Percentiles rank a stretch among this genome's conserved stretches.
Conservation (phyloP, 2,329 filamentous ascomycete genomes). For the Monosporascus ibericus region DNA sequence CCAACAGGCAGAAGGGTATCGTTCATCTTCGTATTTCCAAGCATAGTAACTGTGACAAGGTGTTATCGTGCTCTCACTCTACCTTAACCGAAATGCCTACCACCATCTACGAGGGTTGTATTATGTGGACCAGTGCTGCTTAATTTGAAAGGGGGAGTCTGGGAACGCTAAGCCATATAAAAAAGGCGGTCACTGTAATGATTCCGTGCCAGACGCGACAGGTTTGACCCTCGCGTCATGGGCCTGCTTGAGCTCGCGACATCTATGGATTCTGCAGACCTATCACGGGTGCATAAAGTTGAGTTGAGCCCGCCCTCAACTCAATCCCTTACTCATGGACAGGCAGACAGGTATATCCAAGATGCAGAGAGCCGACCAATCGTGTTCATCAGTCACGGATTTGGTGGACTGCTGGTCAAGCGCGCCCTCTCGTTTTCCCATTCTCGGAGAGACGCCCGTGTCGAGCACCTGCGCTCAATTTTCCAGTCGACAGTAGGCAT, state of each 20-base stretch:
- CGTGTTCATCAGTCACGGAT: constrained; percentile 6
- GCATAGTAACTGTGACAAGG: too few relatives aligned
- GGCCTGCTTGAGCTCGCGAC: background rate
- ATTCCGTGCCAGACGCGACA: too few relatives aligned
- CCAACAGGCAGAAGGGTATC: too few relatives aligned
- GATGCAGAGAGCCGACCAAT: constrained; percentile 1
- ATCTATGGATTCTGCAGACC: background rate
- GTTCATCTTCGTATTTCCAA: too few relatives aligned
- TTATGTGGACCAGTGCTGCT: too few relatives aligned
- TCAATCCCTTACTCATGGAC: too few relatives aligned
- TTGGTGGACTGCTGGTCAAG: constrained; percentile 7
- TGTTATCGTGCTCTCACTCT: too few relatives aligned
- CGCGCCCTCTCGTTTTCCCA: constrained; percentile 5
- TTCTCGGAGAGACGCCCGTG: constrained; percentile 2
- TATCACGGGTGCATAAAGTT: background rate
- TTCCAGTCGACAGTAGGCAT: constrained; percentile 5
- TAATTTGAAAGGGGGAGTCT: too few relatives aligned
- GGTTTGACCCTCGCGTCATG: background rate
- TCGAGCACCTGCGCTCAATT: constrained; percentile 6
- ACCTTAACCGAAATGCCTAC: too few relatives aligned
- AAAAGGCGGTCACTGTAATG: too few relatives aligned
- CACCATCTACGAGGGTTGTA: too few relatives aligned
- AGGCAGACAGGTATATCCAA: constrained; percentile 1
- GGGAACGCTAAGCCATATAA: too few relatives aligned
- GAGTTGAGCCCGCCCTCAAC: background rate